phyloP scores from a whole-genome alignment of 208 protist genomes.

The Blechomonas ayalai region DNA sequence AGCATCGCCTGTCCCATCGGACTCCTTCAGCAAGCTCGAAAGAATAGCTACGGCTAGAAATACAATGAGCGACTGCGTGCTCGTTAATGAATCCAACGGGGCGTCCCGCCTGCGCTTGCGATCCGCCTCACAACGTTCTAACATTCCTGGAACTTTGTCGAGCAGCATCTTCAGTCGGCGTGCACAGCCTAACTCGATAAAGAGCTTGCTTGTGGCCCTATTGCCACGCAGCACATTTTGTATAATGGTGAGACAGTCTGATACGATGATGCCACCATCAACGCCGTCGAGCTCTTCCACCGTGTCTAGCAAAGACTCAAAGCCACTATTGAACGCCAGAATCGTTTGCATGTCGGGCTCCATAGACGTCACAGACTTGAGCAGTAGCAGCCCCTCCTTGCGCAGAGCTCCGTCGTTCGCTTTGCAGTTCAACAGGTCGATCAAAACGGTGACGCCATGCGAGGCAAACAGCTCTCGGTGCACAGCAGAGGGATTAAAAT shows the following conservation, averaged over 20 bases:
- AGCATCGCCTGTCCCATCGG: slow-evolving; percentile 3
- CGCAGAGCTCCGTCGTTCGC: slow-evolving; percentile 35
- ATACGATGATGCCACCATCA: slow-evolving; percentile 45
- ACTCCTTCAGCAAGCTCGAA: slow-evolving; percentile 1
- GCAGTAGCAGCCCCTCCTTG: slow-evolving; percentile 46
- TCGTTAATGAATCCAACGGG: neutral
- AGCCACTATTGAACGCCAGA: slow-evolving; percentile 72
- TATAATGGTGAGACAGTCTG: slow-evolving; percentile 69
- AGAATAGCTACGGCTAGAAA: slow-evolving; percentile 3
- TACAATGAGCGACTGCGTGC: slow-evolving; percentile 1
- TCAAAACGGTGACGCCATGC: slow-evolving; percentile 41
- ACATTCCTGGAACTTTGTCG: slow-evolving; percentile 22
- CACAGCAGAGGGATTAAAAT: slow-evolving; percentile 39
- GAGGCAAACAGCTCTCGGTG: slow-evolving; percentile 46
- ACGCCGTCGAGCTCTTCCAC: slow-evolving; percentile 45
- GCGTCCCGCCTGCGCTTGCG: neutral
- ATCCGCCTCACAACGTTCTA: slow-evolving; percentile 3
- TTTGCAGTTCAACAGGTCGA: slow-evolving; percentile 56
- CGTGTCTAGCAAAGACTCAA: slow-evolving; percentile 62
- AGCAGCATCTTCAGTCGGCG: slow-evolving; percentile 42
- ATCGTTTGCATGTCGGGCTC: slow-evolving; percentile 74
- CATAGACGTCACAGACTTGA: slow-evolving; percentile 52
- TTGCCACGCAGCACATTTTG: slow-evolving; percentile 82
- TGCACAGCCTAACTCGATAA: slow-evolving; percentile 71
- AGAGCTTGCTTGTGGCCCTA: slow-evolving; percentile 79